These are phyloP conservation scores for Mycosphaerelloides madeirae DNA, from an alignment of 2,329 filamentous ascomycete genomes.

Conservation along the genomic window DNA sequence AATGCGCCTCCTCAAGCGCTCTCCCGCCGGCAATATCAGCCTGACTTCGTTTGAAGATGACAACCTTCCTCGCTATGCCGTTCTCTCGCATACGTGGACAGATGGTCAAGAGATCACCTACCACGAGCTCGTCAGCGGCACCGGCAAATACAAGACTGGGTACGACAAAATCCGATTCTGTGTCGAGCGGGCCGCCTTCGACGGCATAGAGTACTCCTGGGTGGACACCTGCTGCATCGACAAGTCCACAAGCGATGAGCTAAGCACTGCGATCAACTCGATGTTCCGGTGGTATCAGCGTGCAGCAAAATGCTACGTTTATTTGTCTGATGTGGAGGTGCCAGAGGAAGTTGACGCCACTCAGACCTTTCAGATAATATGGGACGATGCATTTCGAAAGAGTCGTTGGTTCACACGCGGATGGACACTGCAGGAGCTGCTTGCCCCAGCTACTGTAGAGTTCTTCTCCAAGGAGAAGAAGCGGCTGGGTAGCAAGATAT, in stretches of 20 bases:
- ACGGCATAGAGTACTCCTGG: conserved; percentile 12
- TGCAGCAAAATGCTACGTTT: conserved; percentile 13
- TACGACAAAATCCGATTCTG: too few relatives aligned
- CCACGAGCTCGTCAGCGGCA: too few relatives aligned
- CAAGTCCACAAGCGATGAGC: conserved; percentile 11
- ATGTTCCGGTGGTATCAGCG: conserved; percentile 19
- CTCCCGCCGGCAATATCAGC: too few relatives aligned
- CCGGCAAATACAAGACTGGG: too few relatives aligned
- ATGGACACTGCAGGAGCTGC: conserved; percentile 6
- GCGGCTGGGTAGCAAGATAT: not conserved
- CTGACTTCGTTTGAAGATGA: too few relatives aligned
- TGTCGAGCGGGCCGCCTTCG: too few relatives aligned
- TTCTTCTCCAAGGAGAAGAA: conserved; percentile 1
- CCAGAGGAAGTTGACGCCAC: not conserved
- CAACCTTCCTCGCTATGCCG: too few relatives aligned
- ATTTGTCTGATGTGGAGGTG: conserved; percentile 6
- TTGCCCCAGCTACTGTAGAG: not conserved
- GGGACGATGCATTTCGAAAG: not conserved
- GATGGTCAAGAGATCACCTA: too few relatives aligned
- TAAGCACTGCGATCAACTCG: conserved; percentile 15
- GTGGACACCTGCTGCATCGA: conserved; percentile 23
- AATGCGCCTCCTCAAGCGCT: too few relatives aligned
- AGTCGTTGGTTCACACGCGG: not conserved
- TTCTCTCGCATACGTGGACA: too few relatives aligned
- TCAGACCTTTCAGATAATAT: not conserved